Evolutionary conservation across 2,329 filamentous ascomycete species (phyloP), one percentile per base, ranked within the genome.

Genomic region (Zalaria obscura): DNA sequence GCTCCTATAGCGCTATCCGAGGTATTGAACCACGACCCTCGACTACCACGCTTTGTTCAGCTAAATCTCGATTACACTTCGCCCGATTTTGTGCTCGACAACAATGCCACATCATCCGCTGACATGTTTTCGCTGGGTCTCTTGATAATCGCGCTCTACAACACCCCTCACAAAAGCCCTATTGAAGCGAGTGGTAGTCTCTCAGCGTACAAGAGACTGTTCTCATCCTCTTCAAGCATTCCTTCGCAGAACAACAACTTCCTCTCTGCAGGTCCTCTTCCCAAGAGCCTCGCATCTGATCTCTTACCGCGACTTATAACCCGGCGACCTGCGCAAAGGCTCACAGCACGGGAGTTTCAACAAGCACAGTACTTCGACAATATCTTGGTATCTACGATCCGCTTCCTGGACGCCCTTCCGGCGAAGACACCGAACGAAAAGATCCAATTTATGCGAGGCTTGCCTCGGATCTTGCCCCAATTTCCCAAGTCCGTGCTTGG

Each of bases 311-410:
- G 82, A 26, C 73, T 98, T 36, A 88, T 98, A 43, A 91, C 89
- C 0, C 74, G 91, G 47, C 72, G 87, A 42, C 86, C 91, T 3
- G 86, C 87, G 3, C 84, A 93, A 57, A 76, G 91, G 36, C 75
- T 96, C 66, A 87, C 79, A 26, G 87, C 89, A 4, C 78, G 76
- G 41, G 89, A 94, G 52, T 96, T 98, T 51, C 91, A 98, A 56
- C 78, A 95, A 59, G 93, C 87, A 54, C 80, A 85, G 50, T 98
- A 93, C 58, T 98, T 98, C 57, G 87, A 98, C 62, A 98, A 96
- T 54, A 84, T 96, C 36, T 70, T 98, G 4, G 86, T 98, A 25
- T 94, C 88, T 0, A 95, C 91, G 0, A 94, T 98, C 47, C 83
- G 91, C 8, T 98, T 98, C 55, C 68, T 98, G 26, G 91, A 98